Conservation (phyloP, 345 rosid genomes). For the Eucalyptus regnans region DNA sequence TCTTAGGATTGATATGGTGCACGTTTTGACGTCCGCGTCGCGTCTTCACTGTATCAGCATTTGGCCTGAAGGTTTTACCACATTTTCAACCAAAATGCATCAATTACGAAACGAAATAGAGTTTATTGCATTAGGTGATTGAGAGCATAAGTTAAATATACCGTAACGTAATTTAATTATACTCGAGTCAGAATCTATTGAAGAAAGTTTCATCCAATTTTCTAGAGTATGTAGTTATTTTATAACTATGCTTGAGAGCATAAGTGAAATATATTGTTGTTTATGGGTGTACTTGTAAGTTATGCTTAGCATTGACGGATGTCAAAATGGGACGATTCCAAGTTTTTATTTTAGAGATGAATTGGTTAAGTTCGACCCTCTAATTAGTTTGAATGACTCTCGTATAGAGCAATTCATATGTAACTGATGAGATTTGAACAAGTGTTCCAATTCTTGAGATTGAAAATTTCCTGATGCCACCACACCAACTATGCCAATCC, state of each 20-base stretch:
- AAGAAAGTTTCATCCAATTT: neutral
- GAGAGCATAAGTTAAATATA: neutral
- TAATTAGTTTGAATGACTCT: accelerated
- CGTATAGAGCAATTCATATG: accelerated
- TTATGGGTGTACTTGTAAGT: neutral
- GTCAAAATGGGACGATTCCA: neutral
- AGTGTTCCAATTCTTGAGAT: neutral
- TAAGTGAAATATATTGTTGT: neutral
- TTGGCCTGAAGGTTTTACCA: neutral
- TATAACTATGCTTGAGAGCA: neutral
- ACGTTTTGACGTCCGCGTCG: accelerated
- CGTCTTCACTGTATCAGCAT: neutral
- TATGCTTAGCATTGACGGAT: neutral
- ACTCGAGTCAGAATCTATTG: neutral
- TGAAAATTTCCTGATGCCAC: accelerated
- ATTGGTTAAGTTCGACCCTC: accelerated
- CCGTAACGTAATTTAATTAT: neutral
- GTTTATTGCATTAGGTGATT: neutral
- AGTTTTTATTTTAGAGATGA: neutral
- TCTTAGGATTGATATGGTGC: neutral
- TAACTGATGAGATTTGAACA: neutral
- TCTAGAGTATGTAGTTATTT: neutral
- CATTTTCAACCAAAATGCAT: neutral
- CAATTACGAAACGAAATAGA: neutral
- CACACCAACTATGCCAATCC: neutral